phyloP scores from a whole-genome alignment of 73 alveolate genomes.

The Symbiodinium pilosum region DNA sequence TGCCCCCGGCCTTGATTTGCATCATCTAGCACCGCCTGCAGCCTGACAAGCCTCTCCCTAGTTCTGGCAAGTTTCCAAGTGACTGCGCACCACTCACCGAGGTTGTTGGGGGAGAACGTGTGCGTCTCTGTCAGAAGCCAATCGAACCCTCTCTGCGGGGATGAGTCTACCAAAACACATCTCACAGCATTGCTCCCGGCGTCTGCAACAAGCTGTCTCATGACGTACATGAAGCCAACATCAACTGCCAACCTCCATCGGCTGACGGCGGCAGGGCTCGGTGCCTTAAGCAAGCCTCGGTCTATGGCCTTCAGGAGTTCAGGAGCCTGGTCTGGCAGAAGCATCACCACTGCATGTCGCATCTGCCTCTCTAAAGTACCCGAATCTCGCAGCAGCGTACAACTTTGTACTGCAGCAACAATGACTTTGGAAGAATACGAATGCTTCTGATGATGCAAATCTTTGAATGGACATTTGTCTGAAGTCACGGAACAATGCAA shows the following conservation, averaged over 20 bases:
- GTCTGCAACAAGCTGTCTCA: not conserved
- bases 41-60: too few relatives aligned
- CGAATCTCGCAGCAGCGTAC: constrained; percentile 15
- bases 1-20: not conserved
- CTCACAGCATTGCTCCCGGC: not conserved
- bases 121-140: not conserved
- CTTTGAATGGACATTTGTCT: not conserved
- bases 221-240: not conserved
- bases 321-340: not conserved
- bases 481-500: not conserved
- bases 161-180: not conserved
- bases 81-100: not conserved
- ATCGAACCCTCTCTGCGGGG: not conserved
- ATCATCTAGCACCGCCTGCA: not conserved
- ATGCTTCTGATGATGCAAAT: not conserved
- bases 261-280: not conserved
- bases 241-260: not conserved
- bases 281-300: not conserved
- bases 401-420: not conserved
- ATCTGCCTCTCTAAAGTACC: not conserved
- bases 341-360: not conserved
- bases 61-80: not conserved
- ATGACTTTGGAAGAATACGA: not conserved
- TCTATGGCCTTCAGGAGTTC: not conserved
- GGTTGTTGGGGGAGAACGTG: not conserved